These are phyloP conservation scores for Eucalyptus marginata DNA, from an alignment of 345 rosid species.

Conservation along the genomic window DNA sequence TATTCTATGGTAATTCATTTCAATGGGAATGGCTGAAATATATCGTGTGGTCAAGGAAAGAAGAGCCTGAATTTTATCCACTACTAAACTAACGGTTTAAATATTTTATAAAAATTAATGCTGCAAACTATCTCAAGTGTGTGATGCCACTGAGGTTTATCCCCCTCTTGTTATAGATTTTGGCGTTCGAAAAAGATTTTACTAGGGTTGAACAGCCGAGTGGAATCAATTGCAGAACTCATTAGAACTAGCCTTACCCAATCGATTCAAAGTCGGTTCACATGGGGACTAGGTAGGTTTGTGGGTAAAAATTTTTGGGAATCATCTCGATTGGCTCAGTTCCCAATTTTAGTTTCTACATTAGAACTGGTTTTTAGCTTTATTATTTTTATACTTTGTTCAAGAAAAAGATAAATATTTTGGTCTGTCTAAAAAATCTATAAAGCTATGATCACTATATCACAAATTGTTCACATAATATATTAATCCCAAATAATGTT, in stretches of 20 bases:
- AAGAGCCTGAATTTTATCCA: background rate
- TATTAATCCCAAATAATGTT: background rate
- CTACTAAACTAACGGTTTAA: background rate
- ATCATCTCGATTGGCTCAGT: background rate
- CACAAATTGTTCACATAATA: background rate
- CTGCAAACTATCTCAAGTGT: background rate
- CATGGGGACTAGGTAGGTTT: background rate
- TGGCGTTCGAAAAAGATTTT: background rate
- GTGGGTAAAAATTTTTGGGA: background rate
- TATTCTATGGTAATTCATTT: background rate
- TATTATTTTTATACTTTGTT: background rate
- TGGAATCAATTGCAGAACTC: background rate
- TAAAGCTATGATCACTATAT: background rate
- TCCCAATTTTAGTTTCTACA: background rate
- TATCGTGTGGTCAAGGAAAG: background rate
- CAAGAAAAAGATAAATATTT: background rate
- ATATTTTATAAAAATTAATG: background rate
- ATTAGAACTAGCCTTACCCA: background rate
- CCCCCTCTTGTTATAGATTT: background rate
- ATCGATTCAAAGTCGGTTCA: background rate
- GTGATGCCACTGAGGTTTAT: background rate
- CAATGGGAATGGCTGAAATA: background rate
- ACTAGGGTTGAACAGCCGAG: background rate
- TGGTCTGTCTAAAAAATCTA: background rate
- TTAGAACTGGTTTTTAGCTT: background rate